Base-by-base conservation (phyloP, 139 green algal genomes). In the Desmodesmus armatus region DNA sequence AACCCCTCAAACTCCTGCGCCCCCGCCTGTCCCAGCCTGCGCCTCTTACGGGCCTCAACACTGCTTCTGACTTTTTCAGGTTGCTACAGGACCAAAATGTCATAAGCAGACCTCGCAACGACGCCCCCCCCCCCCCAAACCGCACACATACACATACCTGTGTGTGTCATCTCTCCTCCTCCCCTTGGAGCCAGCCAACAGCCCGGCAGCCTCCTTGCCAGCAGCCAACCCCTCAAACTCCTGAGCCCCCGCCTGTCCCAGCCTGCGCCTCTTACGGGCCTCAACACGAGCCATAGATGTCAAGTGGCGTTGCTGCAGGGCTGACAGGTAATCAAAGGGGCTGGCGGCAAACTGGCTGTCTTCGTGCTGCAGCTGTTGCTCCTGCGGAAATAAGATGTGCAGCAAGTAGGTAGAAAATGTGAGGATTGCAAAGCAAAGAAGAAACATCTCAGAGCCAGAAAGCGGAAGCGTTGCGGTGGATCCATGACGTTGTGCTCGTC, bases 11-110 rank as follows among this genome's bases (percentile, higher is more conserved):
- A n/a, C n/a, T n/a, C n/a, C n/a, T n/a, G n/a, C n/a, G 73, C 29
- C 49, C 41, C 40, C 15, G 73, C 41, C 40, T 62, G 41, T 15
- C 78, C 78, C 40, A 84, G 62, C 11, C 78, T 62, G 41, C 49
- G 23, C n/a, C 78, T 40, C 63, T 84, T 84, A 2, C 63, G 31
- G 9, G 63, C 62, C 19, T 84, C 78, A n/a, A 84, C 41, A 1
- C 78, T n/a, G 3, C 62, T 63, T 23, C 29, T 27, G 0, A 31
- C 39, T 27, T 9, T 31, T 4, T 77, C 41, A 3, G 62, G 78
- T 63, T 84, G 62, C 78, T 84, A 43, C 60, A 84, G 43, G 19
- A 17, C 21, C 17, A 33, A 23, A 25, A 84, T 62, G 62, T 84
- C 76, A 25, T 9, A 27, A 19, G 53, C 23, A 2, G 78, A 63